Evolutionary conservation across 2,329 filamentous ascomycete genomes (phyloP), one percentile per base, ranked within the genome.

Genomic region (Pseudocercospora fijiensis): DNA sequence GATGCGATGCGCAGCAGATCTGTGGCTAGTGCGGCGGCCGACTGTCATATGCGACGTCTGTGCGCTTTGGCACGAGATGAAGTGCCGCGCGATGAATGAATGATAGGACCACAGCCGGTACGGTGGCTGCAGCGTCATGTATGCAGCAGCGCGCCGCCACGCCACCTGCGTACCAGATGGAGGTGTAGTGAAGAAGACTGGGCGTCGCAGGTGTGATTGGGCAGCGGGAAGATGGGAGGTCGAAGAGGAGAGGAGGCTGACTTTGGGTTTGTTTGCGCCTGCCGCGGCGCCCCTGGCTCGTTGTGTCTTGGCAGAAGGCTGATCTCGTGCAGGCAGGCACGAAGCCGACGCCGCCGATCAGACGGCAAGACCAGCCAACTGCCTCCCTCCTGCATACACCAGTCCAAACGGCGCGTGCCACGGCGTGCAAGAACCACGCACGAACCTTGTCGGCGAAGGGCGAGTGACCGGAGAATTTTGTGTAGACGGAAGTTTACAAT

Each of bases 21-120:
- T 51, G 18, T 51, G 43, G 60, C 60, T 62, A 57, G 55, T 57
- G 49, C 28, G 52, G 20, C 11, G 24, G 11, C 52, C 52, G 26
- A 56, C n/a, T 56, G 52, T 37, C 28, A 6, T 18, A 16, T 16
- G 52, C 52, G 18, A 26, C 18, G 52, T 37, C 52, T 37, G 28
- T 55, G 51, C 51, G 28, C 51, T 18, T 11, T 18, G 26, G 51
- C 51, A 33, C 27, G 52, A 22, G 52, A 56, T 22, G 52, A 33
- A 7, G 2, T 37, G 52, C n/a, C 27, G 52, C 27, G 22, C 52
- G 26, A 56, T 56, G 10, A 20, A 56, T 56, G 10, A 20, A 33
- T 18, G 9, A 56, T 33, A 20, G 11, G 33, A 13, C 33, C 5
- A 37, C 33, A 16, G 4, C 33, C 16, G 33, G 33, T 6, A n/a